A percentile compares a stretch with the other conserved stretches of the same genome.
These are phyloP conservation scores for Beauveria sp. DNA, from an alignment of 2,329 filamentous ascomycete genomes.

Conservation along the genomic window DNA sequence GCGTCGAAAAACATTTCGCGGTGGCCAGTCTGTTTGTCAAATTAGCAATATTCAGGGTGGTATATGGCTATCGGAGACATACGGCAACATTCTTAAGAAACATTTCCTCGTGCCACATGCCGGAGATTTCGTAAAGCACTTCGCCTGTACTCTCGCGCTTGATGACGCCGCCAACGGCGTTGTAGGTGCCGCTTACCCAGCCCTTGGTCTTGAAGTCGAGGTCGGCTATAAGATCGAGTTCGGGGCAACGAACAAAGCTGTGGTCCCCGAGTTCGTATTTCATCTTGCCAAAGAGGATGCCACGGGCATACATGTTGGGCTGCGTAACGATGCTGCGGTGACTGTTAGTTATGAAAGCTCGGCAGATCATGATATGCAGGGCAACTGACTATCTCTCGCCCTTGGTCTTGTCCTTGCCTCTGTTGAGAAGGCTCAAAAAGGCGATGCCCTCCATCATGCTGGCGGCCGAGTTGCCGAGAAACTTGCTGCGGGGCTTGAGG, in stretches of 20 bases:
- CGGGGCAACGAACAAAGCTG: conserved; percentile 85
- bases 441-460: conserved; percentile 98
- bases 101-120: conserved; percentile 94
- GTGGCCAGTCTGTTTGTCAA: conserved; percentile 62
- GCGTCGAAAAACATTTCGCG: conserved; percentile 89
- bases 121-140: conserved; percentile 81
- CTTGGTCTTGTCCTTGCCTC: conserved; percentile 54
- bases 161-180: conserved; percentile 87
- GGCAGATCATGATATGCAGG: neutral
- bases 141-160: conserved; percentile 84
- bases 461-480: conserved; percentile 92
- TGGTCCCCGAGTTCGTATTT: conserved; percentile 98
- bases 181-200: conserved; percentile 93
- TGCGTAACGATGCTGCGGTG: conserved; percentile 50
- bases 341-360: neutral
- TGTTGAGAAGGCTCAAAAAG: conserved; percentile 73
- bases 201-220: conserved; percentile 99
- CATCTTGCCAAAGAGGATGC: conserved; percentile 98
- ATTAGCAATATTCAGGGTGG: neutral
- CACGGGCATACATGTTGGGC: conserved; percentile 97
- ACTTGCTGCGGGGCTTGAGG: conserved; percentile 88
- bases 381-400: conserved; percentile 81
- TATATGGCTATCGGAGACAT: conserved; percentile 13
- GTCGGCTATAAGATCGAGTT: conserved; percentile 78
- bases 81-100: conserved; percentile 75